Evolutionary conservation across 129 eudicot genomes (phyloP), one percentile per base, ranked within the genome.

Genomic region (Pseudognaphalium luteoalbum): DNA sequence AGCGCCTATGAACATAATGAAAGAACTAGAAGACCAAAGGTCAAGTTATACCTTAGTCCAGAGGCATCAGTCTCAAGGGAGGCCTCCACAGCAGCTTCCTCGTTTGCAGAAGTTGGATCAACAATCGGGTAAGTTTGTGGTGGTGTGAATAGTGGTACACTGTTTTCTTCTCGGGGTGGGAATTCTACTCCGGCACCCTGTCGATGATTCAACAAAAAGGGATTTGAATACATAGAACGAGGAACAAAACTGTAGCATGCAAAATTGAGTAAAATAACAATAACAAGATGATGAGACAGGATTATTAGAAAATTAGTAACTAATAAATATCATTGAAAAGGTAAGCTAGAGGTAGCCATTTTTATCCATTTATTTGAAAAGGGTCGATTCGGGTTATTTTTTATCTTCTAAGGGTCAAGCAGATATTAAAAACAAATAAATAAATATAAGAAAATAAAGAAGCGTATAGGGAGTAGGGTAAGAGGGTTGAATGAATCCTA

Each of bases 131-230:
- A 93, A 15, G 91, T 85, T 82, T 92, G 97, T 54, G 97, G 97
- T 21, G 97, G 96, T 35, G 97, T 92, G 79, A 89, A 92, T 51
- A 92, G 57, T 1, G 96, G 96, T 22, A 89, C 97, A 81, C 86
- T 84, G 81, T 87, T 89, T 64, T 89, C 97, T 78, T 82, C 97
- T 71, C 86, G 80, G 35, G 97, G 93, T 73, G 97, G 97, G 76
- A 92, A 89, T 7, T 84, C 89, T 68, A 92, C 92, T 47, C 97
- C 93, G 37, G 90, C 90, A 19, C 90, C 64, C 97, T 92, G 89
- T 58, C 47, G 64, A 72, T 64, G 8, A 58, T 33, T 33, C 21
- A 72, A 19, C 51, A 34, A 21, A 69, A 22, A 57, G 0, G 61
- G 29, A 57, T 57, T 57, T 57, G 11, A 12, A 8, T 57, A 19